These are phyloP conservation scores for Paragyromitra xinjiangensis DNA, from an alignment of 495 filamentous ascomycete species.

Conservation along the genomic window DNA sequence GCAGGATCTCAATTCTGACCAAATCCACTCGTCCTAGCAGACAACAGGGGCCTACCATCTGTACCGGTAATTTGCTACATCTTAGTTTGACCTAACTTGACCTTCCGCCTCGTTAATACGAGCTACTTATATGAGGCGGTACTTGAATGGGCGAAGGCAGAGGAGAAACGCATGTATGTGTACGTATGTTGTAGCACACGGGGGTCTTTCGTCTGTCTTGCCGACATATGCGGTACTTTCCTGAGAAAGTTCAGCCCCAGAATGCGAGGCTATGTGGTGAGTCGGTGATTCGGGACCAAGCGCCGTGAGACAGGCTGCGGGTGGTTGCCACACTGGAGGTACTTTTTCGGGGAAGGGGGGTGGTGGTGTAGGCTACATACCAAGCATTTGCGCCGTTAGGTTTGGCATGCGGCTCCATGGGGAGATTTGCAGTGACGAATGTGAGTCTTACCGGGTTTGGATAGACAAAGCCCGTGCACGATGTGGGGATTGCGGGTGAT, in stretches of 20 bases:
- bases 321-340: neutral
- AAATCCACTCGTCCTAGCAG: neutral
- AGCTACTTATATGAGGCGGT: neutral
- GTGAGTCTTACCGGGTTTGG: slow-evolving; percentile 39
- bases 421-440: slow-evolving; percentile 40
- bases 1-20: neutral
- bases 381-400: slow-evolving; percentile 18
- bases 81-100: neutral
- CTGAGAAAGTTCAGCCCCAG: slow-evolving; percentile 15
- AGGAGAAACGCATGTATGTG: neutral
- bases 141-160: neutral
- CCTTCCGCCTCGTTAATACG: slow-evolving; percentile 18
- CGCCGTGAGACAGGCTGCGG: neutral
- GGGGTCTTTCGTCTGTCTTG: slow-evolving; percentile 13
- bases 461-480: slow-evolving; percentile 33
- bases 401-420: slow-evolving; percentile 48
- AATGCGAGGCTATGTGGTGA: slow-evolving; percentile 7
- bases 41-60: neutral
- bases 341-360: neutral
- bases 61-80: neutral
- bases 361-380: slow-evolving; percentile 11
- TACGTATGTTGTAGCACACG: slow-evolving; percentile 7
- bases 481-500: slow-evolving; percentile 45
- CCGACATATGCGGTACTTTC: slow-evolving; percentile 16
- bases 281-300: slow-evolving; percentile 10